These are phyloP conservation scores for Myrica gale DNA, from an alignment of 306 rosid species.

Conservation along the genomic window DNA sequence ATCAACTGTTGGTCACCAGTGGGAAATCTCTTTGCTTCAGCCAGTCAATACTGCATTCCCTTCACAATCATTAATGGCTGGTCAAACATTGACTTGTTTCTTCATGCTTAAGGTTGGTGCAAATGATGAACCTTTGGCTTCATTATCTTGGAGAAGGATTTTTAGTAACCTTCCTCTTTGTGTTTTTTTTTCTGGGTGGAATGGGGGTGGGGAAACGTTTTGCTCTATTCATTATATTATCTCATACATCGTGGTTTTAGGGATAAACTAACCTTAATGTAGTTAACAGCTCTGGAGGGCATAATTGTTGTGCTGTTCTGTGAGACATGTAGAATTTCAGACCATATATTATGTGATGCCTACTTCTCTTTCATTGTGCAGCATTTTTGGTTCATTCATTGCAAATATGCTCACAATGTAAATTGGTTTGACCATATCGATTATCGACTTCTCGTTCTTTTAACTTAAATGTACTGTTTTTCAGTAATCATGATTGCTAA, in stretches of 20 bases:
- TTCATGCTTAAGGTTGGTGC: constrained; percentile 74
- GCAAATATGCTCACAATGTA: no score
- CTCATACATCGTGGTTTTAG: neutral
- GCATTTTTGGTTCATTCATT: neutral
- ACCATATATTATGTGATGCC: constrained; percentile 20
- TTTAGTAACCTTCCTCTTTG: neutral
- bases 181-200: no score
- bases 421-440: constrained; percentile 4
- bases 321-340: neutral
- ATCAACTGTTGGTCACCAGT: constrained; percentile 64
- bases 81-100: constrained; percentile 88
- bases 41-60: constrained; percentile 69
- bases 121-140: constrained; percentile 23
- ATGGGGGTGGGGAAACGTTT: neutral
- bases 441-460: neutral
- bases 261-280: neutral
- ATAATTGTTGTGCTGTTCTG: no score
- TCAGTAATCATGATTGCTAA: constrained; percentile 7
- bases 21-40: constrained; percentile 85
- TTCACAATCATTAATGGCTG: constrained; percentile 65
- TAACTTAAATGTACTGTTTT: constrained; percentile 12
- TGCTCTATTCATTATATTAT: neutral
- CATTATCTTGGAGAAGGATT: constrained; percentile 4
- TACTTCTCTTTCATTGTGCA: constrained; percentile 7
- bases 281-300: neutral